These are phyloP conservation scores for Cucurbita maxima DNA, from an alignment of 306 rosid species.

Conservation along the genomic window DNA sequence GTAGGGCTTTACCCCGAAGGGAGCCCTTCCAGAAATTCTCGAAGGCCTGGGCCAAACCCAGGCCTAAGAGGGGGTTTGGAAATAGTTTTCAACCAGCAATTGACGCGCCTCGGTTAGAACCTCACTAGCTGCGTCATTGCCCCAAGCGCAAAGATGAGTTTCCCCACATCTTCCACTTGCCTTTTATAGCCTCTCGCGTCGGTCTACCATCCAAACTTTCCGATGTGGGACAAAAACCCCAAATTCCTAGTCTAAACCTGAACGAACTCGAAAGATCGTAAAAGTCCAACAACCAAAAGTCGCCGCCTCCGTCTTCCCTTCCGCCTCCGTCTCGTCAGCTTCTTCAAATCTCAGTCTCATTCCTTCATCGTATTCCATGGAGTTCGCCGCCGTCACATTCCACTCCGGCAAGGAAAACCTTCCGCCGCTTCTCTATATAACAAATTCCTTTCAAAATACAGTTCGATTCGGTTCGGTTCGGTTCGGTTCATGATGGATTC, in stretches of 20 bases:
- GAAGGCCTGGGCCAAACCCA: neutral
- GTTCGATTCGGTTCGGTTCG: neutral
- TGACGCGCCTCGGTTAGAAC: conserved; percentile 7
- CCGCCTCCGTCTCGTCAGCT: neutral
- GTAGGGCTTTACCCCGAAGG: conserved; percentile 2
- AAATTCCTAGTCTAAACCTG: neutral
- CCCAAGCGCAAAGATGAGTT: conserved; percentile 3
- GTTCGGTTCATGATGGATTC: neutral
- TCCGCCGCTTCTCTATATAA: neutral
- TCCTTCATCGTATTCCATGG: neutral
- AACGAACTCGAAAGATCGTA: too few relatives aligned
- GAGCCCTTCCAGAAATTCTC: conserved; percentile 8
- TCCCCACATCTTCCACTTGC: rapidly evolving
- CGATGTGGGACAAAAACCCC: neutral
- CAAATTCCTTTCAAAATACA: neutral
- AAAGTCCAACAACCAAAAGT: neutral
- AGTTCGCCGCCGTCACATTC: neutral
- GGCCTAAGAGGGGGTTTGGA: conserved; percentile 9
- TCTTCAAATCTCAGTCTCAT: neutral
- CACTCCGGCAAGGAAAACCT: conserved; percentile 3
- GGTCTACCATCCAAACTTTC: neutral
- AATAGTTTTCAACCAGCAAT: conserved; percentile 11
- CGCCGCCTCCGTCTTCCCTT: neutral
- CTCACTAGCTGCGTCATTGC: conserved; percentile 11
- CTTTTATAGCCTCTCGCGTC: neutral